Conservation (phyloP, 1,284 basidiomycete genomes). For the Fomitopsis betulina region DNA sequence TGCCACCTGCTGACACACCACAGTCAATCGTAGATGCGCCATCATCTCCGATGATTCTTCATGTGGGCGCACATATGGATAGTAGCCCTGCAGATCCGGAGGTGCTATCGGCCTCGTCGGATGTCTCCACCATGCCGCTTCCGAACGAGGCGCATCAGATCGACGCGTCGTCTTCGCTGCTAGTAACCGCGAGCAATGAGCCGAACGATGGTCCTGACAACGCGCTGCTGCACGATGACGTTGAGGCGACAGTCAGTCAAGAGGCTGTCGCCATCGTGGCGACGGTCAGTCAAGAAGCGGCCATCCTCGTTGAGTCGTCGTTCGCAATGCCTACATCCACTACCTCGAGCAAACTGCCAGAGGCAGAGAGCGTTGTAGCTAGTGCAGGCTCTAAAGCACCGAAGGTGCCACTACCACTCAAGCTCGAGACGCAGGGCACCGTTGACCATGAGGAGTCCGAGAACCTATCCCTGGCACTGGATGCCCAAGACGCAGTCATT, state of each 20-base stretch:
- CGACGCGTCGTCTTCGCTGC: not conserved
- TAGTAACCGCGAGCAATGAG: not conserved
- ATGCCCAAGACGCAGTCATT: constrained; percentile 16
- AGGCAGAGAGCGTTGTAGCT: constrained; percentile 7
- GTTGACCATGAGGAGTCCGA: not conserved
- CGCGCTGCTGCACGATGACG: not conserved
- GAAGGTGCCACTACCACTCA: not conserved
- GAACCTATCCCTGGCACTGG: constrained; percentile 10
- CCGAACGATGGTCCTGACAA: not conserved
- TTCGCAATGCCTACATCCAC: constrained; percentile 6
- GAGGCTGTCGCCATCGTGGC: constrained; percentile 1
- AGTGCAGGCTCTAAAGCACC: not conserved
- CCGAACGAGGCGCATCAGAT: not conserved
- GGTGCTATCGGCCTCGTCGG: not conserved
- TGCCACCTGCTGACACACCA: not conserved
- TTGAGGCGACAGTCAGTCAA: not conserved
- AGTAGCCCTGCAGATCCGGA: not conserved
- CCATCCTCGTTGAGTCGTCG: constrained; percentile 4
- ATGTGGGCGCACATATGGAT: not conserved
- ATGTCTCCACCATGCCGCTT: not conserved
- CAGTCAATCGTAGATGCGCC: not conserved
- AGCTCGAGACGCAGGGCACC: not conserved
- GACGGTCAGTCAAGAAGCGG: not conserved
- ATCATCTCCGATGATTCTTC: not conserved
- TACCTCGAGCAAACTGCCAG: constrained; percentile 10